Percentiles rank a stretch among this genome's conserved stretches.
Evolutionary conservation across 1,139 yeast genomes (phyloP).

Genomic region (Magnusiomyces paraingens): DNA sequence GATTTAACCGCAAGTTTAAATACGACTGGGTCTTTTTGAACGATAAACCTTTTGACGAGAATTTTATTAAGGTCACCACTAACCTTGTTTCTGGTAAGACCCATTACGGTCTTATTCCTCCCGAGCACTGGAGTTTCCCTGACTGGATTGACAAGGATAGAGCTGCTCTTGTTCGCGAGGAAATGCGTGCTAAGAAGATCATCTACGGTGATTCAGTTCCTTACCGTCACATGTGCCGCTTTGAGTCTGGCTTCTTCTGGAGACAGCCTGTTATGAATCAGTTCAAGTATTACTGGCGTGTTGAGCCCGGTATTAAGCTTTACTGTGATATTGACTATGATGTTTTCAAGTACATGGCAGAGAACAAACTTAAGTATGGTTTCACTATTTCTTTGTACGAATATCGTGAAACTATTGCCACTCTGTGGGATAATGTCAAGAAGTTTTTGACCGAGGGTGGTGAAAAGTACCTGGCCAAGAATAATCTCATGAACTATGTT

Average conservation of each 20-base stretch:
- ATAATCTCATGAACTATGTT: conserved; percentile 67
- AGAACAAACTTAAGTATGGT: conserved; percentile 64
- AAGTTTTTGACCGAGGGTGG: conserved; percentile 49
- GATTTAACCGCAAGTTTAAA: conserved; percentile 58
- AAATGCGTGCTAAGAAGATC: conserved; percentile 42
- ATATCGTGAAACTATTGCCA: conserved; percentile 66
- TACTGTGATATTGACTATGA: conserved; percentile 80
- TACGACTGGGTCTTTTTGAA: conserved; percentile 78
- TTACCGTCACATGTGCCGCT: conserved; percentile 87
- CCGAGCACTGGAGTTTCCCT: conserved; percentile 70
- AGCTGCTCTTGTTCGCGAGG: conserved; percentile 47
- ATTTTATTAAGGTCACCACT: conserved; percentile 41
- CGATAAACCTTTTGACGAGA: conserved; percentile 50
- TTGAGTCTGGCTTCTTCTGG: conserved; percentile 84
- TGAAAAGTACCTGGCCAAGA: conserved; percentile 57
- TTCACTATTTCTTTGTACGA: conserved; percentile 80
- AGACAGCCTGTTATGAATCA: conserved; percentile 64
- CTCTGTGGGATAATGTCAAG: conserved; percentile 75
- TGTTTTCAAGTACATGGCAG: conserved; percentile 73
- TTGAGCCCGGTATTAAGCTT: conserved; percentile 76
- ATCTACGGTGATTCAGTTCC: conserved; percentile 62
- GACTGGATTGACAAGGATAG: conserved; percentile 51
- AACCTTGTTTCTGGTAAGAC: conserved; percentile 52
- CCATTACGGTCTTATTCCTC: conserved; percentile 57
- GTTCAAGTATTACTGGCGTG: conserved; percentile 90